phyloP scores from a whole-genome alignment of 352 stramenopile genomes.

The Globisporangium ultimum region DNA sequence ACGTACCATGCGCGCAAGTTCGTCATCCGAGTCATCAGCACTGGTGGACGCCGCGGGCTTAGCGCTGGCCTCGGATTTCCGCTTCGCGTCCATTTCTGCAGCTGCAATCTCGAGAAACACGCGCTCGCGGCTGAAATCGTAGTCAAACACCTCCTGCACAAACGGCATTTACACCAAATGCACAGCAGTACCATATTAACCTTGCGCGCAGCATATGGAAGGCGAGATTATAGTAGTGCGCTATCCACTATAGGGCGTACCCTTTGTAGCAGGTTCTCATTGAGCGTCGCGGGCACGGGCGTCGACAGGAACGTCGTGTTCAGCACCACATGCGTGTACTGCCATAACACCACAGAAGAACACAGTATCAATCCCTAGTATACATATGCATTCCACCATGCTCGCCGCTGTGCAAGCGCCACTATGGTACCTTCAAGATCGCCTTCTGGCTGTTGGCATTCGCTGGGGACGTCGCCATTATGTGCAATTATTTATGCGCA shows the following conservation, averaged over 20 bases:
- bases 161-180: not conserved
- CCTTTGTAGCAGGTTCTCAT: constrained; percentile 58
- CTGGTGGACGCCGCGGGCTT: constrained; percentile 10
- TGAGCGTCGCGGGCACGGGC: constrained; percentile 35
- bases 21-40: constrained; percentile 19
- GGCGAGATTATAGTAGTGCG: not conserved
- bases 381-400: not conserved
- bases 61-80: constrained; percentile 28
- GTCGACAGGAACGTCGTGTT: constrained; percentile 48
- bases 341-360: not conserved
- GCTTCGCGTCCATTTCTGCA: constrained; percentile 42
- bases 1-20: constrained; percentile 39
- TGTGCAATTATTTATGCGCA: not conserved
- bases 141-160: constrained; percentile 62
- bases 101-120: constrained; percentile 66
- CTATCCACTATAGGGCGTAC: constrained; percentile 17
- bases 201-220: not conserved
- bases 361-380: not conserved
- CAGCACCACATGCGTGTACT: constrained; percentile 54
- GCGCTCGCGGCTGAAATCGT: constrained; percentile 67
- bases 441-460: constrained; percentile 23
- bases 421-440: constrained; percentile 25
- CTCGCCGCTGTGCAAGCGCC: not conserved
- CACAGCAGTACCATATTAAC: not conserved
- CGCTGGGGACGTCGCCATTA: constrained; percentile 33